Base-by-base conservation (phyloP, 352 stramenopile species). In the Pythium brassicae region DNA sequence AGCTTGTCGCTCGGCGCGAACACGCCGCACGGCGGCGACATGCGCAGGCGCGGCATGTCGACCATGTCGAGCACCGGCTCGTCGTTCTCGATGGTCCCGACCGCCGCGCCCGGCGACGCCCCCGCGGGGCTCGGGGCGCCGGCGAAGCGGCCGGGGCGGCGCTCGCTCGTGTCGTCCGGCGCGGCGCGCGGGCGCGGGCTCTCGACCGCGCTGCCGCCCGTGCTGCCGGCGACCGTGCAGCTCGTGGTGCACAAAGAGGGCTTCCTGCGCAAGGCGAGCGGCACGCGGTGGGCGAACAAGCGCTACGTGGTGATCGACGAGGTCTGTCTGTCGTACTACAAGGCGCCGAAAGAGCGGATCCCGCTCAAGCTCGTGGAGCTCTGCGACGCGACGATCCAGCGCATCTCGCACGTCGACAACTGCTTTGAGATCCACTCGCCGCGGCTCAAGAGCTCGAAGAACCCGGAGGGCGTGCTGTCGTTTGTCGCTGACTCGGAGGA, bases 241-340 rank as follows among this genome's bases (percentile, higher is more conserved):
- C 73, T 92, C 40, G 70, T 88, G 59, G 72, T 93, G 51, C 72
- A 89, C 57, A 95, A 94, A 53, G 76, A 92, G 45, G 87, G 86
- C 20, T 93, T 87, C 56, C 48, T 96, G 44, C 83, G 80, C 61
- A 95, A 90, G 57, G 79, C 82, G 17, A 94, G 83, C 26, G 84
- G 84, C 3, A 87, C 83, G 62, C 83, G 82, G 5, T 88, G 83
- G 75, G 86, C 86, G 6, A 90, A 73, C 17, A 94, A 94, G 63
- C 83, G 87, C 4, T 92, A 94, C 63, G 87, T 96, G 40, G 83
- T 95, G 63, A 72, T 94, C 17, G 87, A 96, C 53, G 81, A 94
- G 50, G 68, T 83, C 5, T 93, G 81, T 55, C 58, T 95, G 48
- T 86, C 86, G 17, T 91, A 90, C 66, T 95, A 94, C 74, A 95